phyloP scores from a whole-genome alignment of 2,329 filamentous ascomycete species.

The Aspergillus niger region DNA sequence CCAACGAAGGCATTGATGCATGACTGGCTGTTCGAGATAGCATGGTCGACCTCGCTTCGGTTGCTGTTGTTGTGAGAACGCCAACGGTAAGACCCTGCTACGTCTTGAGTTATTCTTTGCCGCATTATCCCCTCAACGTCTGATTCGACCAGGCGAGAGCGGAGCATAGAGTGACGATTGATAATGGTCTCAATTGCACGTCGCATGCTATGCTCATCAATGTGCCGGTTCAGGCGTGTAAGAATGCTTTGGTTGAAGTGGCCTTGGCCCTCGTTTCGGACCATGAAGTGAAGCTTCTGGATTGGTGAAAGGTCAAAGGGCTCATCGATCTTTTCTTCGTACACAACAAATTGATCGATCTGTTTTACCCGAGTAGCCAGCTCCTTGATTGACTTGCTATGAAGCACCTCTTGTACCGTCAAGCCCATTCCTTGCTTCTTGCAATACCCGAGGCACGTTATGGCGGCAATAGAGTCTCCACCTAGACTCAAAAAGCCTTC shows the following conservation, averaged over 20 bases:
- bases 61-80: constrained; percentile 21
- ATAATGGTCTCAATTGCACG: constrained; percentile 36
- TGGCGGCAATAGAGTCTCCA: constrained; percentile 54
- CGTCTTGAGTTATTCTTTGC: constrained; percentile 35
- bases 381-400: constrained; percentile 49
- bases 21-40: constrained; percentile 34
- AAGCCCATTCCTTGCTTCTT: constrained; percentile 49
- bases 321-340: constrained; percentile 34
- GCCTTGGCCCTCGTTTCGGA: constrained; percentile 35
- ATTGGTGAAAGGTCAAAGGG: constrained; percentile 41
- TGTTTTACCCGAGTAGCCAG: constrained; percentile 35
- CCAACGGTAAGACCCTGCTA: constrained; percentile 33
- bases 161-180: constrained; percentile 41
- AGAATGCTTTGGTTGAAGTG: constrained; percentile 45
- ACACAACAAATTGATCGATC: constrained; percentile 35
- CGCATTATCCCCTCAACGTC: constrained; percentile 20
- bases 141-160: constrained; percentile 33
- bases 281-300: constrained; percentile 41
- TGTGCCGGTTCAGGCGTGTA: constrained; percentile 30
- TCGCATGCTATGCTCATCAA: constrained; percentile 28
- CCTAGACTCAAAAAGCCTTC: constrained; percentile 49
- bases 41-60: constrained; percentile 26
- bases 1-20: constrained; percentile 40
- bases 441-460: constrained; percentile 52
- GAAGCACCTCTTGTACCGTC: constrained; percentile 52